Conservation (phyloP, 164 flowering plant genomes). For the Magnolia sinica region DNA sequence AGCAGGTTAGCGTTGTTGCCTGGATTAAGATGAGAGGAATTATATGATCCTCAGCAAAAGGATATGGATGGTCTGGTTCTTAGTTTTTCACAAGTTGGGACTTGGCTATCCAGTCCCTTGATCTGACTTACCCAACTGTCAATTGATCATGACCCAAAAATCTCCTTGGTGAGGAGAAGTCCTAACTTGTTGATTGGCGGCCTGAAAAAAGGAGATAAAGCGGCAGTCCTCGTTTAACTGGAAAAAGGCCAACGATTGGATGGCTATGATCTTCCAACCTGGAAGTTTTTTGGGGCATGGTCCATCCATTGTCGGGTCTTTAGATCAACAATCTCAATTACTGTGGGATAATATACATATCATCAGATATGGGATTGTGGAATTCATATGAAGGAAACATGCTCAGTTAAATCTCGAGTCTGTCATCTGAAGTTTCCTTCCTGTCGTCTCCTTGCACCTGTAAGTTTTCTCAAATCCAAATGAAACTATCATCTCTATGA, state of each 20-base stretch:
- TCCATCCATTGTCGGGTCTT: neutral
- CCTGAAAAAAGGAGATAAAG: neutral
- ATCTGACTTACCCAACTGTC: no score
- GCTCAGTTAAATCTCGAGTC: no score
- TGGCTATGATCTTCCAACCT: neutral
- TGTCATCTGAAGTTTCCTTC: no score
- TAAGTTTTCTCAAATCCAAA: no score
- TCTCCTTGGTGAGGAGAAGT: neutral
- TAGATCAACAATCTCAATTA: no score
- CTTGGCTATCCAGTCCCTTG: neutral
- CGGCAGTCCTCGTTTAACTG: neutral
- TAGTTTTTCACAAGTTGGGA: neutral
- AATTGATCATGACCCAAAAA: no score
- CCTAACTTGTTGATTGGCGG: neutral
- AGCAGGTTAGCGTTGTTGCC: conserved; percentile 53
- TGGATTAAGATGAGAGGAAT: neutral
- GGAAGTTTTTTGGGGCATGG: neutral
- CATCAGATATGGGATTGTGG: neutral
- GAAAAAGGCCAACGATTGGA: neutral
- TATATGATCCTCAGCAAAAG: neutral
- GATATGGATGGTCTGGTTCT: neutral
- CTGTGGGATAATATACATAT: neutral
- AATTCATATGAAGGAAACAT: neutral
- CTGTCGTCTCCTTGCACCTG: neutral
- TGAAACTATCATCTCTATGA: conserved; percentile 1